A percentile compares a stretch with the other conserved stretches of the same genome.
Evolutionary conservation across 1,284 basidiomycete species (phyloP).

Genomic region (Ustilago bromivora): DNA sequence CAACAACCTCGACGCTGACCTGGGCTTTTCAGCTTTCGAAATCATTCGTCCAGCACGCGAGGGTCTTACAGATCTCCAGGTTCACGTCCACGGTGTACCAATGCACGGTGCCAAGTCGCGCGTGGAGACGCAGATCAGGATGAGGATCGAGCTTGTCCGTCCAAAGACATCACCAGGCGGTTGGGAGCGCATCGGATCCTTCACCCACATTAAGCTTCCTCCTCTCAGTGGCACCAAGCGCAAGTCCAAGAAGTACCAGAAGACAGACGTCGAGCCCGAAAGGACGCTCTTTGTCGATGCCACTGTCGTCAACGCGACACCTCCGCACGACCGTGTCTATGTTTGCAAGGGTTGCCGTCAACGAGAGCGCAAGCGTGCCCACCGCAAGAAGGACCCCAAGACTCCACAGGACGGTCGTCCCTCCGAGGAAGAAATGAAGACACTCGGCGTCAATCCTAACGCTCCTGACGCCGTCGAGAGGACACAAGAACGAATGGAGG

Average conservation of each 20-base stretch:
- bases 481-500: conserved; percentile 57
- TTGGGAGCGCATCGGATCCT: conserved; percentile 67
- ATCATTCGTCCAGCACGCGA: conserved; percentile 57
- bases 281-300: conserved; percentile 69
- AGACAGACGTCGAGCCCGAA: conserved; percentile 62
- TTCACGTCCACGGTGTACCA: conserved; percentile 83
- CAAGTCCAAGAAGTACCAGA: conserved; percentile 80
- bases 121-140: conserved; percentile 80
- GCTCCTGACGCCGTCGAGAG: conserved; percentile 55
- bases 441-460: conserved; percentile 58
- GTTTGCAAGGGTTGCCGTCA: conserved; percentile 78
- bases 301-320: conserved; percentile 75
- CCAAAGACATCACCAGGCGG: conserved; percentile 34
- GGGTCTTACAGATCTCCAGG: conserved; percentile 60
- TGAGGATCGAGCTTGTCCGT: conserved; percentile 66
- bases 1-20: conserved; percentile 61
- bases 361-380: conserved; percentile 72
- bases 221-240: conserved; percentile 68
- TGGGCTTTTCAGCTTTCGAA: conserved; percentile 56
- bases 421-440: conserved; percentile 62
- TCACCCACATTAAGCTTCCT: conserved; percentile 68
- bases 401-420: conserved; percentile 46
- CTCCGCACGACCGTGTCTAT: conserved; percentile 78
- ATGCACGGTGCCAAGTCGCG: conserved; percentile 88
- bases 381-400: conserved; percentile 61